phyloP scores from a whole-genome alignment of 306 rosid species.

The Trichosanthes cucumerina region DNA sequence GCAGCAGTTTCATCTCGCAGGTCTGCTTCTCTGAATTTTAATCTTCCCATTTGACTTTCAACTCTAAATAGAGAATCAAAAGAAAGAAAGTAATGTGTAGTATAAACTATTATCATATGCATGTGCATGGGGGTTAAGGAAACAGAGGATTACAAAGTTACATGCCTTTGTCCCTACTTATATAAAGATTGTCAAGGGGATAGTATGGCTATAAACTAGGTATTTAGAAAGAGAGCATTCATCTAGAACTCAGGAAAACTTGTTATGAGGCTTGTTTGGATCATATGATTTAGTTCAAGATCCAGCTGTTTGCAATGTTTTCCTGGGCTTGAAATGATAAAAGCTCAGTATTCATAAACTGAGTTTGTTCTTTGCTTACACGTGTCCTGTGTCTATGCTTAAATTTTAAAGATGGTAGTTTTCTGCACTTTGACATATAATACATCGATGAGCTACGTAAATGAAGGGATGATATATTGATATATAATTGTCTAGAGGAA shows the following conservation, averaged over 20 bases:
- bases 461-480: background rate
- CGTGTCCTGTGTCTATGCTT: background rate
- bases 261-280: background rate
- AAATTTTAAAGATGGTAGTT: background rate
- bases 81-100: background rate
- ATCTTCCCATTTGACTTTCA: background rate
- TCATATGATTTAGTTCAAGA: background rate
- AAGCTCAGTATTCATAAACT: too few species aligned
- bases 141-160: background rate
- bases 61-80: background rate
- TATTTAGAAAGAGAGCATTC: background rate
- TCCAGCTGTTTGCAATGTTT: background rate
- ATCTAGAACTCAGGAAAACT: background rate
- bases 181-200: background rate
- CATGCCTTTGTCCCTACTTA: background rate
- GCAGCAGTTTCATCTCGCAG: constrained; percentile 49
- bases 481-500: background rate
- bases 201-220: background rate
- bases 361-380: background rate
- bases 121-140: background rate
- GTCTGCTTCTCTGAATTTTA: constrained; percentile 17
- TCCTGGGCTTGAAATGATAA: background rate
- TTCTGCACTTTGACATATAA: background rate
- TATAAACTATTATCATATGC: background rate
- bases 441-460: background rate